Conservation (phyloP, 2,329 filamentous ascomycete species). For the Teratosphaeria epicoccoides region DNA sequence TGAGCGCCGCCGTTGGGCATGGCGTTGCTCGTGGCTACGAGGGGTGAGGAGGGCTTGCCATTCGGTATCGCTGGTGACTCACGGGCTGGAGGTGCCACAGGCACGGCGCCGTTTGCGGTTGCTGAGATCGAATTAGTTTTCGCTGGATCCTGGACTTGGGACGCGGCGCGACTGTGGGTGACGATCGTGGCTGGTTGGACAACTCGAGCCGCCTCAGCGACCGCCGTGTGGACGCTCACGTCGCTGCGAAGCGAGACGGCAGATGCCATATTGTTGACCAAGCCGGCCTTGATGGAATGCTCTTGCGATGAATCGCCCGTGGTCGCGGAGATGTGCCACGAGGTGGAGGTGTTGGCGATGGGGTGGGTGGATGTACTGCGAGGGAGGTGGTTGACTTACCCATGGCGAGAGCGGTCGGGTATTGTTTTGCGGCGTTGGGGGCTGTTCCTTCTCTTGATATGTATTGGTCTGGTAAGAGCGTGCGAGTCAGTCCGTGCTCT, state of each 20-base stretch:
- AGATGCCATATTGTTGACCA: constrained; percentile 10
- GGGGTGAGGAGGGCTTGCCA: background rate
- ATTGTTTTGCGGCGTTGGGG: constrained; percentile 14
- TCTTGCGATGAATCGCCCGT: constrained; percentile 7
- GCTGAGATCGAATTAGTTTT: constrained; percentile 23
- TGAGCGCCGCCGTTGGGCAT: constrained; percentile 41
- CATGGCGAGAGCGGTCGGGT: constrained; percentile 22
- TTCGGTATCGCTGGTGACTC: constrained; percentile 29
- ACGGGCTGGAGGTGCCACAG: constrained; percentile 34
- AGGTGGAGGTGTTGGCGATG: constrained; percentile 9
- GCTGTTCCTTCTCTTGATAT: constrained; percentile 15
- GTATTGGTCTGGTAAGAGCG: constrained; percentile 10
- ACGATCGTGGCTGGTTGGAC: background rate
- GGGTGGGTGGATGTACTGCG: constrained; percentile 9
- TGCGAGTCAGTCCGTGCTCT: constrained; percentile 12
- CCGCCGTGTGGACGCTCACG: background rate
- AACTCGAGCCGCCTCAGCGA: background rate
- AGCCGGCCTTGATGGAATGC: constrained; percentile 3
- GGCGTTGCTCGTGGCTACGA: constrained; percentile 39
- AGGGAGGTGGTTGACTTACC: constrained; percentile 19
- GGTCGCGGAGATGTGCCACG: constrained; percentile 6
- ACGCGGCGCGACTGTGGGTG: background rate
- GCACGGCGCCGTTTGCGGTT: constrained; percentile 31
- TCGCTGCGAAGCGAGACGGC: background rate
- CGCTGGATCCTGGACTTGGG: background rate